Evolutionary conservation across 441 rosid species (phyloP), one percentile per base, ranked within the genome.

Genomic region (Gossypium laxum): DNA sequence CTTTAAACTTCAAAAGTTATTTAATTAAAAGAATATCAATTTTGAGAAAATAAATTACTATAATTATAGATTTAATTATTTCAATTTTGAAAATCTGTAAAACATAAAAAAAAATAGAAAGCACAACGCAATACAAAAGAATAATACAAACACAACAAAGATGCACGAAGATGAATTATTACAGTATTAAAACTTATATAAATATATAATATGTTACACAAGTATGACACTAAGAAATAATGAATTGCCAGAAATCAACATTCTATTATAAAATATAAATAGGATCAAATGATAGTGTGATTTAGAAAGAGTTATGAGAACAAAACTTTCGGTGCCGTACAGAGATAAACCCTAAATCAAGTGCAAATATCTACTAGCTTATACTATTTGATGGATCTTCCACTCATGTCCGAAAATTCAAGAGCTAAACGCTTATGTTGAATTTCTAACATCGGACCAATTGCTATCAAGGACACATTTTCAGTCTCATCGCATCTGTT

Each of bases 401-500:
- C 19, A 7, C 17, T 34, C 41, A 32, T 32, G 24, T 32, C 21
- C 47, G 1, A 2, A 28, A 28, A 2, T 14, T 59, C 65, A 14
- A 5, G 22, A 30, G n/a, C 22, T 21, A 45, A 61, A 15, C 3
- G n/a, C 21, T 12, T 30, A 26, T 58, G 19, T n/a, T n/a, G 63
- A 26, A n/a, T 58, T 34, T 56, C 38, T 26, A 58, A 26, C 6
- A 14, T 58, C 19, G 3, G 26, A 41, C 41, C 30, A 11, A 56
- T 18, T 19, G n/a, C 21, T 1, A 19, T 19, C n/a, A 24, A 3
- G 0, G 10, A 78, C 74, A 84, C 2, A 32, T 32, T 32, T 32
- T 32, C 41, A 32, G 41, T 32, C 41, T 32, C 41, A 32, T 32
- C 41, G 8, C 10, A 32, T 32, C 7, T 32, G 76, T 67, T 82